Base-by-base conservation (phyloP, 2,329 filamentous ascomycete species). In the Didymella pomorum region DNA sequence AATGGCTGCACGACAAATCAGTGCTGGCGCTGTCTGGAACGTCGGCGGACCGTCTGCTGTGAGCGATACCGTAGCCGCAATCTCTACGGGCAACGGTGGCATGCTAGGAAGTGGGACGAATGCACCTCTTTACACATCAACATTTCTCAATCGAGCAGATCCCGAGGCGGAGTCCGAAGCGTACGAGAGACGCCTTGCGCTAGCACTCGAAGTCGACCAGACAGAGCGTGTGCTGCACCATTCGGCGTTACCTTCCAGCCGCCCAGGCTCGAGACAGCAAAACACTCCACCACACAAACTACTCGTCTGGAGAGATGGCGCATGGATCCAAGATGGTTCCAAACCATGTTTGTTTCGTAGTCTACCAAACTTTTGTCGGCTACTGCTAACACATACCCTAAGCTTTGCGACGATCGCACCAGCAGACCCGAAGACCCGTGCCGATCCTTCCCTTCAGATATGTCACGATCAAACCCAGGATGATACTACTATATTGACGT, bases 131-230 rank as follows among this genome's bases (percentile, higher is more conserved):
- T 85, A 86, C 71, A 81, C 78, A 29, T 86, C 84, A 44, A 81
- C 79, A 51, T 89, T 88, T 68, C 72, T 86, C 31, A 79, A 81
- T 37, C 79, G 77, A 51, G 71, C 74, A 21, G 80, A 81, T 33
- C 76, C 80, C 1, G 82, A 86, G 35, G 86, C 90, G 35, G 86
- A 92, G 39, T 79, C 83, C 12, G 86, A 89, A 56, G 87, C 85
- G 51, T 90, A 96, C 71, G 86, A 90, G 68, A 84, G 85, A 39
- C 87, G 92, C 26, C 79, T 99, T 54, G 93, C 93, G 9, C 80
- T 89, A 16, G 95, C 95, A 2, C 82, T 98, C 50, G 85, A 91
- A n/a, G 83, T 98, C 60, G 88, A 96, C 71, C 87, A 86, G 44
- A 81, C 85, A 28, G 82, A 84, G 25, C 86, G 86, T 61, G 80